Conservation (phyloP, 805 yeast genomes). For the Hanseniaspora opuntiae region DNA sequence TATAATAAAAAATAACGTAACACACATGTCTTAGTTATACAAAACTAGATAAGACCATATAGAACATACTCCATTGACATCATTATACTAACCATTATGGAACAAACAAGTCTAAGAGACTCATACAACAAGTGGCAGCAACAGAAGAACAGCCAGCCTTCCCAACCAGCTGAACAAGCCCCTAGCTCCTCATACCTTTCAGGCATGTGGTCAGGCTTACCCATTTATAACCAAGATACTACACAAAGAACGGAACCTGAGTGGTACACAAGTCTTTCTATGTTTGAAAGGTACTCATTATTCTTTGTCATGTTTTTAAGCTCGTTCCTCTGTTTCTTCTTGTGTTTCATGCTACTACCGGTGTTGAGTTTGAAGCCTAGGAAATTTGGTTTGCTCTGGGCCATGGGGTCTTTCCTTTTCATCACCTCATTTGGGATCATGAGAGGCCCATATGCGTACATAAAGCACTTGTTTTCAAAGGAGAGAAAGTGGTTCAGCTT, state of each 20-base stretch:
- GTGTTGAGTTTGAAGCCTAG: constrained; percentile 79
- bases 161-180: constrained; percentile 17
- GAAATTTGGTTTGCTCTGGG: constrained; percentile 83
- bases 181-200: constrained; percentile 31
- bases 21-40: neutral
- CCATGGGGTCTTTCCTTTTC: constrained; percentile 77
- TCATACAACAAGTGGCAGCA: constrained; percentile 31
- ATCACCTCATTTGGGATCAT: constrained; percentile 78
- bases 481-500: constrained; percentile 68
- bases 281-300: constrained; percentile 68
- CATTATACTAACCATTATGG: constrained; percentile 14
- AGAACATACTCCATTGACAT: neutral
- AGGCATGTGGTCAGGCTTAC: constrained; percentile 52
- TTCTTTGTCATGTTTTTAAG: constrained; percentile 67
- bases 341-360: constrained; percentile 77
- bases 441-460: constrained; percentile 81
- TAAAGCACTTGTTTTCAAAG: constrained; percentile 57
- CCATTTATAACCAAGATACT: constrained; percentile 43
- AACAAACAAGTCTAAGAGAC: constrained; percentile 22
- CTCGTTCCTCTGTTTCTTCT: constrained; percentile 63
- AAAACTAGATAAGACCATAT: neutral
- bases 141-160: constrained; percentile 15
- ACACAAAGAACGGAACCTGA: constrained; percentile 41
- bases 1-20: neutral
- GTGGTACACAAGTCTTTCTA: constrained; percentile 58